Evolutionary conservation across 345 rosid genomes (phyloP).

Genomic region (Murraya paniculata): DNA sequence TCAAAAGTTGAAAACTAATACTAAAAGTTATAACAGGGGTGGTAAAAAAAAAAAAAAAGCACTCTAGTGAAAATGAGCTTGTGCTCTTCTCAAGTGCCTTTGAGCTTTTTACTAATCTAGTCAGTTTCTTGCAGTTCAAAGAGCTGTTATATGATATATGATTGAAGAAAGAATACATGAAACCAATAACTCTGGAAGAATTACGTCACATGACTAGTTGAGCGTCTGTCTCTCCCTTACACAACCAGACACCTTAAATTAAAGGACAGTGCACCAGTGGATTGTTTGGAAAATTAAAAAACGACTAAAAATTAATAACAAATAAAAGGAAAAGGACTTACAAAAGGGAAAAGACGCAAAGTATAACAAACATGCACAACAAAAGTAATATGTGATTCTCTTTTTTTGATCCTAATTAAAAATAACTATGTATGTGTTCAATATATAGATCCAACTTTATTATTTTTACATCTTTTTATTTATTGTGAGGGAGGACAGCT

Average conservation of each 20-base stretch:
- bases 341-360: too few species aligned
- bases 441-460: neutral
- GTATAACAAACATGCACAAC: neutral
- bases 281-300: neutral
- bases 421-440: neutral
- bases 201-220: neutral
- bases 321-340: neutral
- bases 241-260: neutral
- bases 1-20: too few species aligned
- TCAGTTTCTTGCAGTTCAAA: neutral
- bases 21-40: too few species aligned
- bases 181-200: neutral
- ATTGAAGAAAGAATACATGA: neutral
- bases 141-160: too few species aligned
- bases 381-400: neutral
- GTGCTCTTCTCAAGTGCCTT: too few species aligned
- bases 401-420: neutral
- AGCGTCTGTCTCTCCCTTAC: neutral
- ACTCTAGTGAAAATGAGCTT: neutral
- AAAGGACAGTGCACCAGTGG: neutral
- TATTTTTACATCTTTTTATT: neutral
- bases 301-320: neutral
- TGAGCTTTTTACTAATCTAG: neutral
- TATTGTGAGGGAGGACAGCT: neutral
- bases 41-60: neutral